Evolutionary conservation across 495 filamentous ascomycete species (phyloP).

Genomic region (Astrothelium subdiscretum): DNA sequence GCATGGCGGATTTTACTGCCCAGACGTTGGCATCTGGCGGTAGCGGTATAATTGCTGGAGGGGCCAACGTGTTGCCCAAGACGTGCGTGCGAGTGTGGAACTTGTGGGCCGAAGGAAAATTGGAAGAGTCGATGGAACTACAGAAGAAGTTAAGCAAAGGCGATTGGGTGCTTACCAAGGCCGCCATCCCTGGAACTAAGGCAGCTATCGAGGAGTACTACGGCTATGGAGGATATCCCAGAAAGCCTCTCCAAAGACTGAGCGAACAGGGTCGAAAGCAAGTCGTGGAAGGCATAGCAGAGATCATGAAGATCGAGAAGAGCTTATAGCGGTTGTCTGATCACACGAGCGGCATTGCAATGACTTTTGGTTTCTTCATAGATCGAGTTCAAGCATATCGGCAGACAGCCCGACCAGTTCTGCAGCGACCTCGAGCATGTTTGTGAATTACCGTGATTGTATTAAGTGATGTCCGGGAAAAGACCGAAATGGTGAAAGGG

Average conservation of each 20-base stretch:
- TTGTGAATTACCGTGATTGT: too few species aligned
- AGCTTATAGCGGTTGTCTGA: constrained; percentile 23
- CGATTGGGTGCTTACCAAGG: constrained; percentile 80
- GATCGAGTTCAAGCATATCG: not conserved
- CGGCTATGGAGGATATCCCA: constrained; percentile 72
- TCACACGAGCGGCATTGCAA: not conserved
- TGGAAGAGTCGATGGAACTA: constrained; percentile 59
- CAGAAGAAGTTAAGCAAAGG: constrained; percentile 62
- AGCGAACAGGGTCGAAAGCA: constrained; percentile 41
- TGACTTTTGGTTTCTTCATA: not conserved
- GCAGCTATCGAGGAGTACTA: constrained; percentile 70
- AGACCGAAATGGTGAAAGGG: too few species aligned
- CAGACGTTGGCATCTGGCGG: constrained; percentile 74
- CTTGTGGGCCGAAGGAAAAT: constrained; percentile 59
- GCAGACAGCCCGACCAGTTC: not conserved
- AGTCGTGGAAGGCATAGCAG: constrained; percentile 50
- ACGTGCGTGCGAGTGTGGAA: constrained; percentile 74
- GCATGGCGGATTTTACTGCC: constrained; percentile 77
- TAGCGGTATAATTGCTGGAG: constrained; percentile 74
- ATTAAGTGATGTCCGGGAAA: too few species aligned
- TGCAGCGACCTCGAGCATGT: too few species aligned
- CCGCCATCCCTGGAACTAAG: constrained; percentile 79
- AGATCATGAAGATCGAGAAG: constrained; percentile 58
- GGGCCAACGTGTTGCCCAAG: constrained; percentile 78
- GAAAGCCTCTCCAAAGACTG: constrained; percentile 59